Base-by-base conservation (phyloP, 345 rosid genomes). In the Anastatica hierochuntica region DNA sequence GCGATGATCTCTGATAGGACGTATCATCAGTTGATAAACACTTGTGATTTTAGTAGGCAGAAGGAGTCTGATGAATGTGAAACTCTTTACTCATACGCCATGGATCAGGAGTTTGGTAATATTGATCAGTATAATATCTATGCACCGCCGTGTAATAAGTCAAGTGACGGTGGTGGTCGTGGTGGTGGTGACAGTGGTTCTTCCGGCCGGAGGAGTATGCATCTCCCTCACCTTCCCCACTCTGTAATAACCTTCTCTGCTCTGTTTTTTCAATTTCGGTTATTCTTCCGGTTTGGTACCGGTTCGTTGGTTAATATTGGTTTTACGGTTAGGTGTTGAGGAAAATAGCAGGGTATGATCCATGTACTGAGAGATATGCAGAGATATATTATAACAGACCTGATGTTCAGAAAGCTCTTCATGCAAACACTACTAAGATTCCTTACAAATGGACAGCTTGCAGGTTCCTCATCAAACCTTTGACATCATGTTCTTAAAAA, bases 311-410 rank as follows among this genome's bases (percentile, higher is more conserved):
- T n/a, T n/a, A n/a, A n/a, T n/a, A n/a, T 45, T 56, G n/a, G n/a
- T n/a, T 5, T 19, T 47, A 11, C 35, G 15, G 58, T 7, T 45
- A 84, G 87, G 70, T 69, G 31, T 64, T 81, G 63, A 43, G 82
- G 80, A 77, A 59, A 57, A 27, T 83, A 2, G 60, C 88, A 1
- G 98, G 98, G 2, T 94, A 94, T 60, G 99, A 94, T 74, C 99
- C 99, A n/a, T 94, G 99, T 49, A 88, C 94, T 1, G 99, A 94
- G 64, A 85, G 79, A 67, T 77, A 94, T 65, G 99, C 99, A 12
- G 97, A 94, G 81, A 66, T 79, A 0, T 94, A 88, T 66, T 94
- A 88, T 76, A 94, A 94, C 53, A 72, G 95, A 41, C 87, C 79
- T 7, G 95, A 88, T 56, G 99, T 88, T 47, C 97, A 92, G 66